Evolutionary conservation across 306 rosid species (phyloP).

Genomic region (Vicia villosa): DNA sequence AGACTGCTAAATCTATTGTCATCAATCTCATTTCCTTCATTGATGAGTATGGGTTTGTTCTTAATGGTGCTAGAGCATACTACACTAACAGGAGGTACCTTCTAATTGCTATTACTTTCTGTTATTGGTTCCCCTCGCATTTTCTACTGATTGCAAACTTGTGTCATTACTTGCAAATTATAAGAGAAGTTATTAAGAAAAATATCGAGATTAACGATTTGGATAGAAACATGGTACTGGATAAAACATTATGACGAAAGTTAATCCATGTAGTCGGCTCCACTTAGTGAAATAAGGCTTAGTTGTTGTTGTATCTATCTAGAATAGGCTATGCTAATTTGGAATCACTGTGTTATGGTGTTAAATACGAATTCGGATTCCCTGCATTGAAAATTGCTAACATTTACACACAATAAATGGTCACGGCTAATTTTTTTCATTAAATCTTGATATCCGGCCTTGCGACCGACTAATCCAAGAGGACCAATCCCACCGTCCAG

Average conservation of each 20-base stretch:
- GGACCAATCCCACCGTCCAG: no score
- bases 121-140: neutral
- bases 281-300: no score
- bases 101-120: constrained; percentile 15
- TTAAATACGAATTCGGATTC: neutral
- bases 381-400: neutral
- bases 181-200: no score
- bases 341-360: neutral
- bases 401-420: neutral
- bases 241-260: no score
- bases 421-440: no score
- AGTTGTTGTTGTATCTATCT: neutral
- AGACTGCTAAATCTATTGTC: constrained; percentile 71
- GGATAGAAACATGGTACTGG: no score
- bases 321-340: neutral
- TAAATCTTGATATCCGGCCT: no score
- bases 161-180: neutral
- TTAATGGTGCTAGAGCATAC: constrained; percentile 84
- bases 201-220: no score
- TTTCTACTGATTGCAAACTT: neutral
- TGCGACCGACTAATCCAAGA: no score
- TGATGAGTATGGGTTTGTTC: constrained; percentile 79
- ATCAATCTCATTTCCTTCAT: constrained; percentile 66
- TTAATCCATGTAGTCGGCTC: no score
- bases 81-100: constrained; percentile 84